Evolutionary conservation across 2,329 filamentous ascomycete species (phyloP).

Genomic region (Botrytis porri): DNA sequence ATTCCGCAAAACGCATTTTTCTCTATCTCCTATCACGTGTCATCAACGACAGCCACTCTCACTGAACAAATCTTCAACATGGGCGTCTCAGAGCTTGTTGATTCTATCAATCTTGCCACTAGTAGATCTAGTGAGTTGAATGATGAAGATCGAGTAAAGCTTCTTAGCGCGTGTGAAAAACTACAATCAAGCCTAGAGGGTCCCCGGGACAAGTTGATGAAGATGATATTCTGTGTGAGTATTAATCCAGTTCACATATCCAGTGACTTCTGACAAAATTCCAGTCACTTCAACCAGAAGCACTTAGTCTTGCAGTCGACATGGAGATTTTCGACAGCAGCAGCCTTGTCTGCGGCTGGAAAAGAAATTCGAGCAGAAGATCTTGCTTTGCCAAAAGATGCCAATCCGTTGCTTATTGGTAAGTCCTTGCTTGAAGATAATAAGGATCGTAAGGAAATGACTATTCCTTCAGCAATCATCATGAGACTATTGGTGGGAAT

Average conservation of each 20-base stretch:
- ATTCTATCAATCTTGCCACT: constrained; percentile 2
- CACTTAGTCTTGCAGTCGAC: neutral
- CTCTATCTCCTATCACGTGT: neutral
- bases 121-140: neutral
- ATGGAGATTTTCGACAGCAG: constrained; percentile 17
- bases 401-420: constrained; percentile 11
- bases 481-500: constrained; percentile 23
- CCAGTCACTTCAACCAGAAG: constrained; percentile 3
- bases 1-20: neutral
- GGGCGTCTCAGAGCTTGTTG: constrained; percentile 6
- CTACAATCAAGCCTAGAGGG: constrained; percentile 1
- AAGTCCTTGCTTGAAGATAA: neutral
- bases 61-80: neutral
- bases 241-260: neutral
- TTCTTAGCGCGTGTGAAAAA: constrained; percentile 3
- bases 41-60: neutral
- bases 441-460: neutral
- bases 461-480: constrained; percentile 7
- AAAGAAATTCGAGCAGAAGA: constrained; percentile 11
- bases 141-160: neutral
- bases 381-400: neutral
- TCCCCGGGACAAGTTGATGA: neutral
- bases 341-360: neutral
- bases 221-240: neutral
- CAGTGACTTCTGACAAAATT: neutral